phyloP scores from a whole-genome alignment of 2,329 filamentous ascomycete species.

The Thelonectria blattea region DNA sequence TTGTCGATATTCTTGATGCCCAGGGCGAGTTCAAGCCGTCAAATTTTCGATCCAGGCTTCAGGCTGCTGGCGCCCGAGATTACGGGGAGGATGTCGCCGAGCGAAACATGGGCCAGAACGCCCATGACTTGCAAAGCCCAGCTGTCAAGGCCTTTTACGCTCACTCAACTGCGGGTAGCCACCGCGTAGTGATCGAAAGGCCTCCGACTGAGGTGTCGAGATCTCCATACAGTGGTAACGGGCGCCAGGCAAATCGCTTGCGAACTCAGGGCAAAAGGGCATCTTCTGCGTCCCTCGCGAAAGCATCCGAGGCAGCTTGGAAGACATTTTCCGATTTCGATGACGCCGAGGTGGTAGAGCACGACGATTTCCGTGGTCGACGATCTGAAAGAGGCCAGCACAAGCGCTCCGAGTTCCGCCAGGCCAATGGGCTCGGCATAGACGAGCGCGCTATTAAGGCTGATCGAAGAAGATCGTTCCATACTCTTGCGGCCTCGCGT shows the following conservation, averaged over 20 bases:
- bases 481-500: conserved; percentile 25
- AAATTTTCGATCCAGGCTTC: conserved; percentile 56
- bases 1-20: conserved; percentile 64
- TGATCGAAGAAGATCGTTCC: conserved; percentile 34
- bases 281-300: conserved; percentile 10
- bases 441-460: conserved; percentile 1
- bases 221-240: conserved; percentile 12
- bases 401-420: conserved; percentile 18
- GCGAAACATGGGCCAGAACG: conserved; percentile 57
- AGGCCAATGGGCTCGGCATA: conserved; percentile 5
- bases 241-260: conserved; percentile 1
- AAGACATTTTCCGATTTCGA: conserved; percentile 26
- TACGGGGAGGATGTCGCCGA: conserved; percentile 72
- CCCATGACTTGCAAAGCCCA: conserved; percentile 41
- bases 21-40: conserved; percentile 57
- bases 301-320: conserved; percentile 27
- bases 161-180: conserved; percentile 8
- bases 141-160: conserved; percentile 47
- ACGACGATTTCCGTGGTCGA: conserved; percentile 9
- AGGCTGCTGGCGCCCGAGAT: conserved; percentile 57
- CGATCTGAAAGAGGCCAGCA: conserved; percentile 17
- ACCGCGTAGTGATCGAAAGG: conserved; percentile 21
- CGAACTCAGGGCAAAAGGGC: conserved; percentile 2
- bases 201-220: conserved; percentile 16
- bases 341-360: conserved; percentile 10